A percentile compares a stretch with the other conserved stretches of the same genome.
Evolutionary conservation across 768 basidiomycete genomes (phyloP).

Genomic region (Suillus subalutaceus): DNA sequence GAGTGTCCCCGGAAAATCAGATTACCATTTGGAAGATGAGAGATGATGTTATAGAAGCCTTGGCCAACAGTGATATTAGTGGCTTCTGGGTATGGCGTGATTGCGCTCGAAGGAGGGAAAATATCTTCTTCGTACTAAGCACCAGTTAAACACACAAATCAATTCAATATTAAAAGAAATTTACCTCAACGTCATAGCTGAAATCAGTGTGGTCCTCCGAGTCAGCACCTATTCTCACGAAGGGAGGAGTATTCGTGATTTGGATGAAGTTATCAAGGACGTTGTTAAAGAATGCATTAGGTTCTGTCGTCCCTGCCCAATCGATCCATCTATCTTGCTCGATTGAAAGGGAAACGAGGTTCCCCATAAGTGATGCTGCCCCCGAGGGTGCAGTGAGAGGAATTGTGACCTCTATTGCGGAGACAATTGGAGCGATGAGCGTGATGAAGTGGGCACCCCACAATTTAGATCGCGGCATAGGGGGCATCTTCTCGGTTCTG

Average conservation of each 20-base stretch:
- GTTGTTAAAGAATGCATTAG: constrained; percentile 64
- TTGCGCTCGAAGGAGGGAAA: constrained; percentile 51
- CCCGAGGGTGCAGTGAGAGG: constrained; percentile 39
- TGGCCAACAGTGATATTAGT: constrained; percentile 58
- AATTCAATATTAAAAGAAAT: constrained; percentile 5
- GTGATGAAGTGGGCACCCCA: constrained; percentile 6
- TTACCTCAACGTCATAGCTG: constrained; percentile 48
- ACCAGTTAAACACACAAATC: neutral
- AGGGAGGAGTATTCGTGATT: constrained; percentile 55
- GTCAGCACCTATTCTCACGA: constrained; percentile 63
- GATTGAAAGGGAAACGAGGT: constrained; percentile 65
- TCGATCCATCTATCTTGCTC: constrained; percentile 74
- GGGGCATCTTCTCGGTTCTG: neutral
- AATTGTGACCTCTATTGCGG: constrained; percentile 38
- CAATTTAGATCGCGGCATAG: constrained; percentile 15
- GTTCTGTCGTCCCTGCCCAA: constrained; percentile 56
- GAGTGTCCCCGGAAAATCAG: constrained; percentile 4
- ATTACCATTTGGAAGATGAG: constrained; percentile 54
- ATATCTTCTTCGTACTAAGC: constrained; percentile 46
- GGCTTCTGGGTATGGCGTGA: constrained; percentile 70
- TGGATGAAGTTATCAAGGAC: constrained; percentile 56
- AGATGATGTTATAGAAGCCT: constrained; percentile 54
- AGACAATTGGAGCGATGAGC: constrained; percentile 12
- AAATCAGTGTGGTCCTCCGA: constrained; percentile 62
- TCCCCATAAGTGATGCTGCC: constrained; percentile 43